Evolutionary conservation across 2,329 filamentous ascomycete genomes (phyloP), one percentile per base, ranked within the genome.

Genomic region (Xylariaceae sp.): DNA sequence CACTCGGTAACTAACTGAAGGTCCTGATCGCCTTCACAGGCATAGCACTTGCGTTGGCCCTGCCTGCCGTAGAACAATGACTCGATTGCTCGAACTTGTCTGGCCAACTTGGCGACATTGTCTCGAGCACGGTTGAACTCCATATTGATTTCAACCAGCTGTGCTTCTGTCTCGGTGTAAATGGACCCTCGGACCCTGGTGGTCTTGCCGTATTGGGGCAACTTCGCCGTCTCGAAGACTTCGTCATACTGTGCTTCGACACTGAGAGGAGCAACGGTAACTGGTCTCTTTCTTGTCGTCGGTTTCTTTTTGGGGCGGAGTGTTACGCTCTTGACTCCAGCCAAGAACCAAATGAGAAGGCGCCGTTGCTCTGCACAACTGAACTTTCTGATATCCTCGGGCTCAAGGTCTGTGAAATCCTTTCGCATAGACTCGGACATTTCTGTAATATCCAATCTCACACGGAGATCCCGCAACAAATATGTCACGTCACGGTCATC

Each of bases 1-100:
- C 64, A 66, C n/a, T 59, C 53, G 11, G 52, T 49, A 19, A 66
- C 53, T 11, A 66, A 44, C 4, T 46, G 49, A 5, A 62, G 42
- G 2, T 50, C 44, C 1, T 47, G 11, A 14, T 39, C 43, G 36
- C 17, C 11, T 3, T 35, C 47, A 36, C 62, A 63, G 7, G 35
- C 45, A 47, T 55, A 42, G 27, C 58, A 59, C 31, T 30, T n/a
- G 12, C 39, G 27, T 2, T 39, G 1, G 3, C 15, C n/a, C 2
- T 27, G 22, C 22, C 30, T 15, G 1, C 1, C 3, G 11, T 42
- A 27, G 12, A 46, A 36, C 11, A 61, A 17, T 31, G 48, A 56
- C 11, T n/a, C 11, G 11, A 55, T 46, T 9, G 58, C 49, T 12
- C 40, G 49, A 11, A 49, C 17, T 35, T 61, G 58, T 22, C 52